Percentiles rank a stretch among this genome's conserved stretches.
phyloP scores from a whole-genome alignment of 2,329 filamentous ascomycete genomes.

The Fusarium temperatum region DNA sequence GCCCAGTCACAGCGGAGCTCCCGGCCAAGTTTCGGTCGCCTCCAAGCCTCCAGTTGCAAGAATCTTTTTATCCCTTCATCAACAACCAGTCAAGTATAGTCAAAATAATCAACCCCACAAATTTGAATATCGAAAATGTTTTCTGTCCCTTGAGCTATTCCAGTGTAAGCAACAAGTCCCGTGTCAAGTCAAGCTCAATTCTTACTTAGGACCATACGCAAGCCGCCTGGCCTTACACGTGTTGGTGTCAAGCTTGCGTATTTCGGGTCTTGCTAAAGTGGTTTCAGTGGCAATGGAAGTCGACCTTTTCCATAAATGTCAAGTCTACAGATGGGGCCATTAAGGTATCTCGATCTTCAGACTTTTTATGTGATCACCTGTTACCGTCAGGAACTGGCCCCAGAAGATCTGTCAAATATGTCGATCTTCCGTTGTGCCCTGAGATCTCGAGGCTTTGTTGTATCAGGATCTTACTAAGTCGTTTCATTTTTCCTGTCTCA shows the following conservation, averaged over 20 bases:
- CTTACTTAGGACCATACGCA: neutral
- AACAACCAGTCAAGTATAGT: constrained; percentile 1
- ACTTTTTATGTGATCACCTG: neutral
- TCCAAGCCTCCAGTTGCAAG: constrained; percentile 8
- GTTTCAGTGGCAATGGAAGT: constrained; percentile 21
- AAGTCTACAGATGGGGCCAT: constrained; percentile 12
- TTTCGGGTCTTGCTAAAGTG: neutral
- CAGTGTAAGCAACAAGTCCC: neutral
- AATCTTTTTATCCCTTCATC: neutral
- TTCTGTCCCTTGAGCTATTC: neutral
- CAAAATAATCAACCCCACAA: constrained; percentile 1
- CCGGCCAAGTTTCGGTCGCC: constrained; percentile 31
- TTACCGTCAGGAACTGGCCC: constrained; percentile 26
- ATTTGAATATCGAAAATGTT: neutral
- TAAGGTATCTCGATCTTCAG: constrained; percentile 6
- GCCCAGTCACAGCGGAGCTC: constrained; percentile 13
- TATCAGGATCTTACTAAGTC: neutral
- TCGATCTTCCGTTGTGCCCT: neutral
- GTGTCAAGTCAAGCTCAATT: neutral
- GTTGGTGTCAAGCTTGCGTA: neutral
- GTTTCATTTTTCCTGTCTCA: neutral
- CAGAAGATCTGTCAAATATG: neutral
- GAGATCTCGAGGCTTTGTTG: neutral
- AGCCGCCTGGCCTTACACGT: constrained; percentile 4
- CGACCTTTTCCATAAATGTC: neutral